Evolutionary conservation across 2,329 filamentous ascomycete genomes (phyloP).

Genomic region (Amphichorda felina): DNA sequence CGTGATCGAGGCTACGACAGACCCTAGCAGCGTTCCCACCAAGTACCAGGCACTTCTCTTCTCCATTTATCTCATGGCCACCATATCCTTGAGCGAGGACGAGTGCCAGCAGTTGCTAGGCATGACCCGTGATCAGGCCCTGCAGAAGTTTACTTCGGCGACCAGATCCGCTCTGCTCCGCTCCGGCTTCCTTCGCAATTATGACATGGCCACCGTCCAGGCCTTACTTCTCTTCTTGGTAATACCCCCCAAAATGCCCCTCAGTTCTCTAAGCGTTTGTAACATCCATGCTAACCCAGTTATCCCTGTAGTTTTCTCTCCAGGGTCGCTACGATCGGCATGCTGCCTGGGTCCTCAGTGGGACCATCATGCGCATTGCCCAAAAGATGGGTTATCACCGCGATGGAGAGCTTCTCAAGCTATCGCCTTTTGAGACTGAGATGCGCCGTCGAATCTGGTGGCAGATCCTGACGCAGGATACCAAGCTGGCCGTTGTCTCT

Average conservation of each 20-base stretch:
- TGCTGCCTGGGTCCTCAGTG: constrained; percentile 48
- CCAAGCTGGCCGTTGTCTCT: constrained; percentile 43
- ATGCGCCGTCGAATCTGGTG: constrained; percentile 59
- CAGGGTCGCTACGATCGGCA: constrained; percentile 47
- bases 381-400: constrained; percentile 57
- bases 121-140: constrained; percentile 33
- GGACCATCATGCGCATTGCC: constrained; percentile 49
- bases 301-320: constrained; percentile 32
- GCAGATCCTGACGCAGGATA: constrained; percentile 48
- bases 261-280: no score
- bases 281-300: background rate
- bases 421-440: constrained; percentile 52
- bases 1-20: constrained; percentile 49
- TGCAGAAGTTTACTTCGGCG: constrained; percentile 38
- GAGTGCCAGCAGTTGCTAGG: constrained; percentile 45
- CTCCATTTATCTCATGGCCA: constrained; percentile 51
- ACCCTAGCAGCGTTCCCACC: constrained; percentile 40
- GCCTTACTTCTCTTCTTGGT: constrained; percentile 47
- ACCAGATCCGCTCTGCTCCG: constrained; percentile 36
- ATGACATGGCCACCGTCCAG: constrained; percentile 46
- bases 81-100: constrained; percentile 39
- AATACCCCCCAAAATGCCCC: constrained; percentile 4
- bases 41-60: constrained; percentile 52
- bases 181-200: constrained; percentile 44
- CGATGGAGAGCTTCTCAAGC: constrained; percentile 42